Percentiles rank a stretch among this genome's conserved stretches.
These are phyloP conservation scores for Mariannaea sp. DNA, from an alignment of 2,329 filamentous ascomycete species.

Conservation along the genomic window DNA sequence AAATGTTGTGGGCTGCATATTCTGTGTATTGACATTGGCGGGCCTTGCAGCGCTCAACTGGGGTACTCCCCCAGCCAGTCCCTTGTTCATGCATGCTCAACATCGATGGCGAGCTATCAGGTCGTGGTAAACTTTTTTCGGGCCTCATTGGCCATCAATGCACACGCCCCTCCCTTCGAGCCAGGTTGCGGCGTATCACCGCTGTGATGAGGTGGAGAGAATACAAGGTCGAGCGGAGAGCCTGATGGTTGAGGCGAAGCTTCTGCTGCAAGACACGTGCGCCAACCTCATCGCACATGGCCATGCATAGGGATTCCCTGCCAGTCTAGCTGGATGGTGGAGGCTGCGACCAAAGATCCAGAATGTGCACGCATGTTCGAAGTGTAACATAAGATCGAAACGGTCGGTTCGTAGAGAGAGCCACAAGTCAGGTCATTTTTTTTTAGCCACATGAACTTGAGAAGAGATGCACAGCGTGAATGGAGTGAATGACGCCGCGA, in stretches of 20 bases:
- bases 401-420: slow-evolving; percentile 5
- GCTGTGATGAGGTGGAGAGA: slow-evolving; percentile 25
- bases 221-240: slow-evolving; percentile 6
- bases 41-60: slow-evolving; percentile 35
- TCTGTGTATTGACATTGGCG: slow-evolving; percentile 30
- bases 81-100: slow-evolving; percentile 28
- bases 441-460: slow-evolving; percentile 6
- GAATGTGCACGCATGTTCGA: slow-evolving; percentile 1
- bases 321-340: slow-evolving; percentile 2
- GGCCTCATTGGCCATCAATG: slow-evolving; percentile 22
- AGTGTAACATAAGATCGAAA: slow-evolving; percentile 4
- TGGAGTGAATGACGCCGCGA: not conserved
- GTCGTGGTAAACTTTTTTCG: slow-evolving; percentile 22
- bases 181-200: slow-evolving; percentile 34
- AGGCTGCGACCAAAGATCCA: slow-evolving; percentile 10
- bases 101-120: slow-evolving; percentile 27
- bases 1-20: slow-evolving; percentile 35
- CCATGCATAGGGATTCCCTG: slow-evolving; percentile 2
- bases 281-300: slow-evolving; percentile 13
- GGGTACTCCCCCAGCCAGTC: slow-evolving; percentile 29
- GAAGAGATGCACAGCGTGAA: not conserved
- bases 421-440: not conserved
- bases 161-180: slow-evolving; percentile 30
- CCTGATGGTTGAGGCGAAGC: slow-evolving; percentile 5
- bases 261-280: slow-evolving; percentile 21